These are phyloP conservation scores for Phaeotremella fagi DNA, from an alignment of 768 basidiomycete species.

Conservation along the genomic window DNA sequence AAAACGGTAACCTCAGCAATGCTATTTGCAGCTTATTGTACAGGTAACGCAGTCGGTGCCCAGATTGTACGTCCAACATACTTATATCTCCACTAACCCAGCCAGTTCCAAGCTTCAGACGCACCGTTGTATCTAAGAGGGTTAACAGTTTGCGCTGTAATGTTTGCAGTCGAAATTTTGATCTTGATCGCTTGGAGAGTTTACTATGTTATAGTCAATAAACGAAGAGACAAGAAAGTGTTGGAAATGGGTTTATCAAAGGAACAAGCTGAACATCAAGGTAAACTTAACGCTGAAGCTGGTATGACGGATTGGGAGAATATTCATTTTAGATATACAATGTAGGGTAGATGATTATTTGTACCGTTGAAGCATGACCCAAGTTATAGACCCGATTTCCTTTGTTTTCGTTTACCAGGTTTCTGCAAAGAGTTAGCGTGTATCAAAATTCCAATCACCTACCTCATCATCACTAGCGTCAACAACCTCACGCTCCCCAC, in stretches of 20 bases:
- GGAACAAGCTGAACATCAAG: slow-evolving; percentile 1
- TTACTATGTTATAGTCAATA: slow-evolving; percentile 10
- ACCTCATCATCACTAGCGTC: neutral
- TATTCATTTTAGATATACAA: slow-evolving; percentile 5
- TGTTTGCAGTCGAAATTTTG: slow-evolving; percentile 1
- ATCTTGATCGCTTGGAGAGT: slow-evolving; percentile 3
- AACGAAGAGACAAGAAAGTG: neutral
- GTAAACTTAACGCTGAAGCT: neutral
- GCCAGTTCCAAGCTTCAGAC: slow-evolving; percentile 9
- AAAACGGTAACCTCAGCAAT: slow-evolving; percentile 4
- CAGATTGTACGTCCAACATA: too few species aligned
- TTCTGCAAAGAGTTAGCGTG: neutral
- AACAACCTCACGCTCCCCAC: neutral
- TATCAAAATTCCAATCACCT: neutral
- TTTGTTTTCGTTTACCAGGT: neutral
- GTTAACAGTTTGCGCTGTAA: neutral
- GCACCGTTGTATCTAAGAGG: slow-evolving; percentile 7
- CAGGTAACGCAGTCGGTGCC: slow-evolving; percentile 8
- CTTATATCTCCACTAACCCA: too few species aligned
- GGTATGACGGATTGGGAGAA: slow-evolving; percentile 11
- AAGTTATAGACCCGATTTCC: neutral
- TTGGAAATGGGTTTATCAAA: neutral
- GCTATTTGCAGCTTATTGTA: slow-evolving; percentile 15
- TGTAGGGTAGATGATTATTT: neutral
- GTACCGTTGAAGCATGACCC: neutral